Evolutionary conservation across 495 filamentous ascomycete genomes (phyloP).

Genomic region (Trichoderma virens): DNA sequence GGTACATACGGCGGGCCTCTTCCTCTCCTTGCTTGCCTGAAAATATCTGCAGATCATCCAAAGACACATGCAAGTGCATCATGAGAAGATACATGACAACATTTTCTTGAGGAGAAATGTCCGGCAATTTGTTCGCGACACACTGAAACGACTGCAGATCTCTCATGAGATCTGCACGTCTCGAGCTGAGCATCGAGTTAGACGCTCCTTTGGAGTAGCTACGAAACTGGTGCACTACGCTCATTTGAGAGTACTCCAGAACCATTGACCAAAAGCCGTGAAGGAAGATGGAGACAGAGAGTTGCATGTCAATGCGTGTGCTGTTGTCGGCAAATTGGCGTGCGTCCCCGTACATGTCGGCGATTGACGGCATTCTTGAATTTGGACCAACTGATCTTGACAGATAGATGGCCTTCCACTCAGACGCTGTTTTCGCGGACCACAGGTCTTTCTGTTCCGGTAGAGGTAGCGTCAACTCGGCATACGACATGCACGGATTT

Average conservation of each 20-base stretch:
- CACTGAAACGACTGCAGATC: constrained; percentile 23
- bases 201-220: constrained; percentile 21
- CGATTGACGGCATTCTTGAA: constrained; percentile 37
- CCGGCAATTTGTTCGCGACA: constrained; percentile 20
- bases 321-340: constrained; percentile 32
- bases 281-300: constrained; percentile 43
- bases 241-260: constrained; percentile 52
- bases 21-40: constrained; percentile 56
- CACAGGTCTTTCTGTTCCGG: constrained; percentile 47
- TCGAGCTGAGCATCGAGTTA: constrained; percentile 41
- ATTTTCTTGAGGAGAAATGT: constrained; percentile 29
- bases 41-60: constrained; percentile 59
- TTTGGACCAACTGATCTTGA: constrained; percentile 19
- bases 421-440: constrained; percentile 44
- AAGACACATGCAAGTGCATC: constrained; percentile 52
- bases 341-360: constrained; percentile 46
- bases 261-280: constrained; percentile 52
- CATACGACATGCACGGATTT: constrained; percentile 53
- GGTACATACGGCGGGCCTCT: constrained; percentile 47
- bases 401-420: constrained; percentile 50
- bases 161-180: constrained; percentile 43
- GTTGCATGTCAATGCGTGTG: constrained; percentile 40
- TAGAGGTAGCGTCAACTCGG: constrained; percentile 53
- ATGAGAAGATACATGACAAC: constrained; percentile 48
- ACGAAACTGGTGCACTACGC: constrained; percentile 31